Percentiles rank a stretch among this genome's conserved stretches.
Evolutionary conservation across 2,329 filamentous ascomycete species (phyloP).

Genomic region (Sporothrix humicola): DNA sequence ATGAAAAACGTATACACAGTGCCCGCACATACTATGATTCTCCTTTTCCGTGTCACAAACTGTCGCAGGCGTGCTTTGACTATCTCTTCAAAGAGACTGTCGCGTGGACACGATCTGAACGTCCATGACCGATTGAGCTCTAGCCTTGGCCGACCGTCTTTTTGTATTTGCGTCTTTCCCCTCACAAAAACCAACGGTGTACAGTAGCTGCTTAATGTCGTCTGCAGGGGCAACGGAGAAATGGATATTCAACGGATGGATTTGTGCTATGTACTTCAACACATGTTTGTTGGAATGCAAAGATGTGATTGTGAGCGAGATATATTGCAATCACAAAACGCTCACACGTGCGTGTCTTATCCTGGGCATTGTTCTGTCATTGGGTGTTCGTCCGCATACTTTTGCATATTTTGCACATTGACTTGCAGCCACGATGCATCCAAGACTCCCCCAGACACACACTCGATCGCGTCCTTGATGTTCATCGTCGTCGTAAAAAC

Average conservation of each 20-base stretch:
- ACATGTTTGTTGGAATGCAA: background rate
- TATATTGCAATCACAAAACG: background rate
- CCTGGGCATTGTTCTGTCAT: constrained; percentile 10
- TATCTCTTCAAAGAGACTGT: background rate
- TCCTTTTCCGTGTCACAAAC: background rate
- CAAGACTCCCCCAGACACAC: background rate
- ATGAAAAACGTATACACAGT: background rate
- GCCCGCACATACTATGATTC: background rate
- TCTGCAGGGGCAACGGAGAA: background rate
- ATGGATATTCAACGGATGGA: background rate
- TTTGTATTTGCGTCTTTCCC: background rate
- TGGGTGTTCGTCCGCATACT: constrained; percentile 15
- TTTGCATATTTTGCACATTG: background rate
- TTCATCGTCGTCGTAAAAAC: constrained; percentile 18
- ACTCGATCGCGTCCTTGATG: background rate
- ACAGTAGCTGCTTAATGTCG: background rate
- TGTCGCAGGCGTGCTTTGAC: constrained; percentile 1
- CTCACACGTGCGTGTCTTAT: background rate
- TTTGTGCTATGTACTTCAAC: background rate
- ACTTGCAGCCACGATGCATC: background rate
- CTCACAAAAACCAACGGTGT: constrained; percentile 7
- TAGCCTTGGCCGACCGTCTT: constrained; percentile 12
- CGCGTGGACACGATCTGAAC: constrained; percentile 4
- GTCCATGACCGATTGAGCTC: constrained; percentile 9
- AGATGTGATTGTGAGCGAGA: background rate